phyloP scores from a whole-genome alignment of 345 rosid genomes.

The Lenwebbia sp. region DNA sequence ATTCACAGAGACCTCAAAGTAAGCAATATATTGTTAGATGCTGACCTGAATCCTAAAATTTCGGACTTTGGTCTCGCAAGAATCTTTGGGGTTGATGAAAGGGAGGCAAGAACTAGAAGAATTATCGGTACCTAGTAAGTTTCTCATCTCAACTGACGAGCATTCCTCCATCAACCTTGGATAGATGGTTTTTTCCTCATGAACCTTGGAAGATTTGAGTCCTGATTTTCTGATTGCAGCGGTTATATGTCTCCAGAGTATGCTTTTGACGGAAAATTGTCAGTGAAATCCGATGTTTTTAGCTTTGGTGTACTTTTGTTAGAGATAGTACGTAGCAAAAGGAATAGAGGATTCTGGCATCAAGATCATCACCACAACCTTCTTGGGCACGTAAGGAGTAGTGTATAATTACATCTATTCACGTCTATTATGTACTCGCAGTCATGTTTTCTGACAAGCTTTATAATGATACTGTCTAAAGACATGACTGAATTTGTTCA shows the following conservation, averaged over 20 bases:
- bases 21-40: background rate
- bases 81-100: background rate
- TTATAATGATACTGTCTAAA: background rate
- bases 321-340: too few relatives aligned
- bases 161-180: background rate
- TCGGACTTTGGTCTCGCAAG: background rate
- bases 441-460: background rate
- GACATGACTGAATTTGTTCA: background rate
- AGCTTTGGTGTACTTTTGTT: too few relatives aligned
- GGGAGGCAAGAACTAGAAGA: background rate
- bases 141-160: background rate
- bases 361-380: too few relatives aligned
- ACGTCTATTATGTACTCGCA: too few relatives aligned
- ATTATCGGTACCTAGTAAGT: background rate
- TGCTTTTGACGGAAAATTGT: too few relatives aligned
- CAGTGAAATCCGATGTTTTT: too few relatives aligned
- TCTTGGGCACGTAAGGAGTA: too few relatives aligned
- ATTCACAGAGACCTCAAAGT: background rate
- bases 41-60: background rate
- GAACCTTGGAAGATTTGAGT: background rate
- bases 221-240: background rate
- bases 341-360: too few relatives aligned
- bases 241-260: background rate
- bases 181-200: background rate
- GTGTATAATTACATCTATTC: too few relatives aligned